These are phyloP conservation scores for Neofusicoccum cordaticola DNA, from an alignment of 2,329 filamentous ascomycete genomes.

Conservation along the genomic window DNA sequence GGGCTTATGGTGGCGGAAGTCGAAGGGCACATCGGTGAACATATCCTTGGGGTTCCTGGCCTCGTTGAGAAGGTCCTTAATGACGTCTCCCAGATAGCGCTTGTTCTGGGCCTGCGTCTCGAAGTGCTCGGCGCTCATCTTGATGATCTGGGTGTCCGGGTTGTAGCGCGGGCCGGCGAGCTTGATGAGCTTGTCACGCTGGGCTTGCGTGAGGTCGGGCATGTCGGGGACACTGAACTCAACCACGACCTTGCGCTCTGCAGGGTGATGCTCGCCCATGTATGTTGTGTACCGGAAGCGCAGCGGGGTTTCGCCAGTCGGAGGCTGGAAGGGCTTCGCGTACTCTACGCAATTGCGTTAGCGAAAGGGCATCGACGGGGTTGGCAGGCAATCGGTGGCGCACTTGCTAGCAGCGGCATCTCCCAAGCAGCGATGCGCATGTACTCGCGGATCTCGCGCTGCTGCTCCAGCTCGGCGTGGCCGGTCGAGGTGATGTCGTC, in stretches of 20 bases:
- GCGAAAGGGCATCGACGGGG: background rate
- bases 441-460: slow-evolving; percentile 86
- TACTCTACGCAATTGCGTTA: slow-evolving; percentile 57
- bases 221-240: slow-evolving; percentile 79
- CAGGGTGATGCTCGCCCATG: slow-evolving; percentile 89
- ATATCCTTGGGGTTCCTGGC: slow-evolving; percentile 74
- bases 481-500: slow-evolving; percentile 82
- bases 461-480: slow-evolving; percentile 82
- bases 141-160: slow-evolving; percentile 74
- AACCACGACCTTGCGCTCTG: slow-evolving; percentile 88
- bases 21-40: slow-evolving; percentile 85
- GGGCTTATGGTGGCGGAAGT: slow-evolving; percentile 77
- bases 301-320: slow-evolving; percentile 66
- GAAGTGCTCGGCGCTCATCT: slow-evolving; percentile 88
- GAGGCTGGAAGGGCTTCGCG: slow-evolving; percentile 75
- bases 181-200: slow-evolving; percentile 81
- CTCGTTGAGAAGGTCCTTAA: slow-evolving; percentile 69
- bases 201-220: slow-evolving; percentile 59
- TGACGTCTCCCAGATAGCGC: slow-evolving; percentile 79
- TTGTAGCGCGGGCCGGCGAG: slow-evolving; percentile 84
- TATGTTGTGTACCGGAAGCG: slow-evolving; percentile 97
- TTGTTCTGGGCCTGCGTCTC: slow-evolving; percentile 94
- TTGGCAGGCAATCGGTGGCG: slow-evolving; percentile 32
- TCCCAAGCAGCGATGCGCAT: slow-evolving; percentile 88
- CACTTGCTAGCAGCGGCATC: slow-evolving; percentile 86